Evolutionary conservation across 2,329 filamentous ascomycete species (phyloP).

Genomic region (Cordyceps cateniannulata): DNA sequence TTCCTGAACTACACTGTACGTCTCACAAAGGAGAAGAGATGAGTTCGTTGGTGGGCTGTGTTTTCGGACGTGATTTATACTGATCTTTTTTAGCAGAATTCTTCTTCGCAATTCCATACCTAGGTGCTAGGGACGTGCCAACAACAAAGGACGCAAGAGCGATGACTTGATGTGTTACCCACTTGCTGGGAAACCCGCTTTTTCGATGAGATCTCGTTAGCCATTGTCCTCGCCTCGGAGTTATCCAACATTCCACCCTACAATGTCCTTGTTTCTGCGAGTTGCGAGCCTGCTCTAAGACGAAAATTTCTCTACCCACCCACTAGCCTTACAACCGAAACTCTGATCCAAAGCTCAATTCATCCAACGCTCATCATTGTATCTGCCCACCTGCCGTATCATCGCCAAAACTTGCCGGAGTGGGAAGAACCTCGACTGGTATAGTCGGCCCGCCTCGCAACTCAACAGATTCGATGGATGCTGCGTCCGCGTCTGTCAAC

Average conservation of each 20-base stretch:
- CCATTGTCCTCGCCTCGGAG: constrained; percentile 6
- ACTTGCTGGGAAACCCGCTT: background rate
- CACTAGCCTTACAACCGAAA: background rate
- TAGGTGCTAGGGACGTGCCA: no score
- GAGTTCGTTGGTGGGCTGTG: background rate
- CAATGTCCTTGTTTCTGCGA: background rate
- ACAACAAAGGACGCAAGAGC: background rate
- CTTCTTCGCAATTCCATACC: no score
- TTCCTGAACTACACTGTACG: background rate
- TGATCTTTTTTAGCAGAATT: no score
- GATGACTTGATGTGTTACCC: background rate
- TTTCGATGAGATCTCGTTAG: constrained; percentile 7
- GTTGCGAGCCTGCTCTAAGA: background rate
- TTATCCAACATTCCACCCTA: background rate
- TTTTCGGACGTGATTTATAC: no score
- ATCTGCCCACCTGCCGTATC: background rate
- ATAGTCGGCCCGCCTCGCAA: background rate
- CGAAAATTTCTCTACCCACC: background rate
- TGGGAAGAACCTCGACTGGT: background rate
- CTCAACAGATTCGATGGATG: background rate
- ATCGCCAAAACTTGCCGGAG: background rate
- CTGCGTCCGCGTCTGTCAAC: background rate
- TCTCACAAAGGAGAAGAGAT: background rate
- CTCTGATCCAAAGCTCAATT: background rate
- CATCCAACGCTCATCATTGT: background rate